phyloP scores from a whole-genome alignment of 768 basidiomycete genomes.

The Calocera viscosa region DNA sequence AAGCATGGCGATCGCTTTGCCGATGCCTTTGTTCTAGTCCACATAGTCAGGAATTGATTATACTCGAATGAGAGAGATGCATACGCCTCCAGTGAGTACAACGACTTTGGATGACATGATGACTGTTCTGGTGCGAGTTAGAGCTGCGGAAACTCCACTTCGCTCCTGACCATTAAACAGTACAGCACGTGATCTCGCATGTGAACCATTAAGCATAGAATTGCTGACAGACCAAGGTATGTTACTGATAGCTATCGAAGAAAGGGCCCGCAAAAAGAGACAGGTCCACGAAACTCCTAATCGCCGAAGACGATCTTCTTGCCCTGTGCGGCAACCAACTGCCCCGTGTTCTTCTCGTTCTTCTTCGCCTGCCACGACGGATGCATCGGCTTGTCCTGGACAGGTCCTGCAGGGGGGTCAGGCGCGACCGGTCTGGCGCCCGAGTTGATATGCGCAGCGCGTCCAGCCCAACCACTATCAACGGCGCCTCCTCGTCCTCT shows the following conservation, averaged over 20 bases:
- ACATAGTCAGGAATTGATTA: not conserved
- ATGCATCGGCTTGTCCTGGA: constrained; percentile 45
- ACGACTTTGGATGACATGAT: constrained; percentile 1
- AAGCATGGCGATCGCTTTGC: not conserved
- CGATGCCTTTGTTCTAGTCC: not conserved
- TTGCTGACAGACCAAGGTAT: no score
- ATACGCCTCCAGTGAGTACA: not conserved
- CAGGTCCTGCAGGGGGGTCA: constrained; percentile 15
- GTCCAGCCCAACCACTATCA: constrained; percentile 7
- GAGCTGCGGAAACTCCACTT: not conserved
- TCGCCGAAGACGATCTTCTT: constrained; percentile 62
- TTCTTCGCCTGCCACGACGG: constrained; percentile 96
- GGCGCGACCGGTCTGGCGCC: not conserved
- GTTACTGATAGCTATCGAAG: no score
- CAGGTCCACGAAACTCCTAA: not conserved
- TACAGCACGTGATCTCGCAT: no score
- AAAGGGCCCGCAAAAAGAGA: not conserved
- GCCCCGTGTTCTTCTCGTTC: constrained; percentile 43
- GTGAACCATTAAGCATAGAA: no score
- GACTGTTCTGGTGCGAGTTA: not conserved
- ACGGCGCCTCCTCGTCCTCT: not conserved
- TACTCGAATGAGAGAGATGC: not conserved
- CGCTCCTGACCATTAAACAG: no score
- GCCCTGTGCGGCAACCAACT: constrained; percentile 50
- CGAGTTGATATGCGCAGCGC: constrained; percentile 8